Base-by-base conservation (phyloP, 371 early-diverging fungal species). In the Cokeromyces recurvatus region DNA sequence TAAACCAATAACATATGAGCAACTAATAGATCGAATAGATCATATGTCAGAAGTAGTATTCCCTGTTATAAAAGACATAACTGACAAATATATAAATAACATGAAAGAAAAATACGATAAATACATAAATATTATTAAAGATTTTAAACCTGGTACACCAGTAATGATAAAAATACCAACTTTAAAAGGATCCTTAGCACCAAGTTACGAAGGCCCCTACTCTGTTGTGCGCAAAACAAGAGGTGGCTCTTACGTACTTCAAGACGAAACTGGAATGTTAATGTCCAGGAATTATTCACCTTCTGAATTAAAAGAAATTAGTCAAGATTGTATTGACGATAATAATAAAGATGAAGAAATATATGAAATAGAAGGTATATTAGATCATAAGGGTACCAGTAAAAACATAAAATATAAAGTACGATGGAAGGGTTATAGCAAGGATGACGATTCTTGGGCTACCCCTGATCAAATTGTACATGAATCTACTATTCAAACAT, bases 1-100 rank as follows among this genome's bases (percentile, higher is more conserved):
- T 5, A 22, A 32, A 2, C 45, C 40, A 15, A 17, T 59, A 16
- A 21, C 36, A 21, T 10, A 53, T 43, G 35, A 51, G 16, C 56
- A 53, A 25, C 32, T 53, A 0, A 3, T 38, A 8, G n/a, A 46
- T 31, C 46, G 56, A 0, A 32, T 55, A 4, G 29, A 53, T 8
- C 55, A 57, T 31, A 52, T 59, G 57, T 36, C 53, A 1, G 46
- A 53, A 12, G 22, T 47, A 6, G 57, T 59, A 12, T 64, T 59
- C 20, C 57, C 59, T 1, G 65, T 53, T 46, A 46, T 46, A 6
- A 17, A 17, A 25, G 35, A 5, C 15, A 34, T 9, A 34, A 34
- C 35, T 14, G 14, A 34, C 10, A n/a, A 5, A 34, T 4, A 34
- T 9, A n/a, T 34, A 11, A n/a, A 9, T 11, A 4, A 4, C 11